Base-by-base conservation (phyloP, 495 filamentous ascomycete species). In the Neurospora sp. region DNA sequence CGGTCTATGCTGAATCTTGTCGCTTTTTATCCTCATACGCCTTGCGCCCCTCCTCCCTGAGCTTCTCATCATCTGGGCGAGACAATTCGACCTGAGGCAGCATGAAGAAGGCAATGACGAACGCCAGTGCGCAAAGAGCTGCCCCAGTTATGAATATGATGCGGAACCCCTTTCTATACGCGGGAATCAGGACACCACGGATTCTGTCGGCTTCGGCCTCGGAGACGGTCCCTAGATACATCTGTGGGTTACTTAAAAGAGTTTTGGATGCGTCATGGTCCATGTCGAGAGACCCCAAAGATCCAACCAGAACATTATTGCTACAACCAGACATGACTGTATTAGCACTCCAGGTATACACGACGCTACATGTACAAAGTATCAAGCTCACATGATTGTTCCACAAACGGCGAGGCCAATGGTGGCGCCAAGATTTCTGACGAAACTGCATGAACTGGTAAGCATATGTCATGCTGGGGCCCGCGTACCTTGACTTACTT, bases 361-460 rank as follows among this genome's bases (percentile, higher is more conserved):
- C 18, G 41, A 18, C 18, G 41, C 14, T 44, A 18, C 41, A 44
- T 8, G 3, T 18, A 31, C n/a, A n/a, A n/a, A 41, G 14, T 4
- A 23, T 41, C 11, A 27, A 71, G 71, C 69, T 73, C 77, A 87
- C 85, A 88, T 81, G 39, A 88, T 81, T 40, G 86, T 87, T 18
- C 85, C 86, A 12, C 84, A 83, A 62, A 88, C 81, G 38, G 86
- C 86, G 11, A 89, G 82, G 6, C 86, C 87, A 41, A 89, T 80
- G 16, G 86, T 86, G 12, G 82, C 86, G 9, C 87, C 87, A 5
- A 89, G 81, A 72, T 86, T 87, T 40, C 87, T 78, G 18, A 86
- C 80, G 74, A 88, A 88, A 74, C 85, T 88, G 72, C 59, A 69
- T 62, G 12, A 46, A 59, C 69, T 40, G 39, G 73, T 74, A 54